Evolutionary conservation across 169 alveolate genomes (phyloP), one percentile per base, ranked within the genome.

Genomic region (Plasmodium cynomolgi): DNA sequence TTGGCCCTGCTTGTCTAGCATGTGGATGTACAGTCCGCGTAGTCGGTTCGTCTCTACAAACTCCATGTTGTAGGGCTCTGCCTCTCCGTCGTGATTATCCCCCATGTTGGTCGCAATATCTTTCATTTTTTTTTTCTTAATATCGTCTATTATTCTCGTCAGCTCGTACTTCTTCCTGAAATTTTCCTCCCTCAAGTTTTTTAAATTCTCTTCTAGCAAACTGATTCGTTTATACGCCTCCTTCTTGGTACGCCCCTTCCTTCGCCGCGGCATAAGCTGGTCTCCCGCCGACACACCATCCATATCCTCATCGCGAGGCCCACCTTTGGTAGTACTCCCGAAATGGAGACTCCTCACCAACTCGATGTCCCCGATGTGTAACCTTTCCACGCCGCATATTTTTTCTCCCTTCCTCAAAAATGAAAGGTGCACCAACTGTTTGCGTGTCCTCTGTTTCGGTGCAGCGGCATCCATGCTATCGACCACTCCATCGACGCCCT

Each of bases 11-110:
- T 20, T 80, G 50, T 90, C 91, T 41, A 90, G 23, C 75, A 90
- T 20, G 33, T 90, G 91, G 15, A 90, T 62, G 26, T 90, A 90
- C 33, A 90, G 50, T 1, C 91, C 94, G 29, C 94, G 44, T 7
- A 90, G 23, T 62, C 91, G 81, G 34, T 90, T 90, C 17, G 94
- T 90, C 17, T 90, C 94, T 29, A 39, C 62, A 23, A 81, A 81
- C 54, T 90, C 91, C 29, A 81, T 62, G n/a, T 73, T 84, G 47
- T 75, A n/a, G 3, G 77, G 39, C 11, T 2, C 29, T 23, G 17
- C 50, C 81, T 39, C 80, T 1, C 44, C 44, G 17, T 1, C 29
- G 37, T 1, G 6, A 3, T 1, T 20, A 26, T 0, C 29, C 37
- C 41, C 29, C 26, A 8, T 7, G 31, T 7, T 9, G 15, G 7